Evolutionary conservation across 306 rosid genomes (phyloP).

Genomic region (Cicer bijugum): DNA sequence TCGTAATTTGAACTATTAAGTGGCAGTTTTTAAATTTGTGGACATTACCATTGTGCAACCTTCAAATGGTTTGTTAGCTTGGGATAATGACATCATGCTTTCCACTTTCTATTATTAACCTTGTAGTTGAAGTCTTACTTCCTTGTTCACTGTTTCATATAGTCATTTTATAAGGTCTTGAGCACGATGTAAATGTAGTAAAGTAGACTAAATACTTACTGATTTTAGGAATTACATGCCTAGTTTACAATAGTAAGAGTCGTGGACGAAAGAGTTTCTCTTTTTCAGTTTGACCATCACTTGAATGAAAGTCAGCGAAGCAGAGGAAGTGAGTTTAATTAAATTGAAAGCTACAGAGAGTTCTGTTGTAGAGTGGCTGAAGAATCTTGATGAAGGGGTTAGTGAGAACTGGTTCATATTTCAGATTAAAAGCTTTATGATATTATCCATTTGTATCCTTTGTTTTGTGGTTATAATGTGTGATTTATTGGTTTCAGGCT

Average conservation of each 20-base stretch:
- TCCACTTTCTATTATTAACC: conserved; percentile 15
- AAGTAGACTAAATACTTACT: not conserved
- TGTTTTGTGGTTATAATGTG: conserved; percentile 13
- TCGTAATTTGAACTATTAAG: conserved; percentile 32
- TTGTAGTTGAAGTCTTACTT: conserved; percentile 14
- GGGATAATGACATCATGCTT: conserved; percentile 34
- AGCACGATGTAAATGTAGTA: conserved; percentile 20
- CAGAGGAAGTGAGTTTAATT: conserved; percentile 41
- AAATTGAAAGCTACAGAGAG: conserved; percentile 62
- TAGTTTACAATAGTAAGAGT: conserved; percentile 16
- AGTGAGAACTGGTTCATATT: conserved; percentile 44
- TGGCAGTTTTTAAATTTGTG: not conserved
- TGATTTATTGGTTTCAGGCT: conserved; percentile 60
- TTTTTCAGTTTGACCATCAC: conserved; percentile 25
- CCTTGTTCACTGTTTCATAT: conserved; percentile 12
- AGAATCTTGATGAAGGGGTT: conserved; percentile 64
- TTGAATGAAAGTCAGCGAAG: conserved; percentile 39
- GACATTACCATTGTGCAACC: conserved; percentile 1
- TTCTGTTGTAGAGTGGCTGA: conserved; percentile 71
- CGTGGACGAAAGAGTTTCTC: conserved; percentile 14
- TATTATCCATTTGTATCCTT: not conserved
- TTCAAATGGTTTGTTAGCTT: conserved; percentile 22
- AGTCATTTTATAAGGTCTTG: conserved; percentile 23
- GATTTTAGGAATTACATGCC: conserved; percentile 9
- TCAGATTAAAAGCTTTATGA: conserved; percentile 24